Evolutionary conservation across 352 stramenopile species (phyloP).

Genomic region (Thalassiosira allenii): DNA sequence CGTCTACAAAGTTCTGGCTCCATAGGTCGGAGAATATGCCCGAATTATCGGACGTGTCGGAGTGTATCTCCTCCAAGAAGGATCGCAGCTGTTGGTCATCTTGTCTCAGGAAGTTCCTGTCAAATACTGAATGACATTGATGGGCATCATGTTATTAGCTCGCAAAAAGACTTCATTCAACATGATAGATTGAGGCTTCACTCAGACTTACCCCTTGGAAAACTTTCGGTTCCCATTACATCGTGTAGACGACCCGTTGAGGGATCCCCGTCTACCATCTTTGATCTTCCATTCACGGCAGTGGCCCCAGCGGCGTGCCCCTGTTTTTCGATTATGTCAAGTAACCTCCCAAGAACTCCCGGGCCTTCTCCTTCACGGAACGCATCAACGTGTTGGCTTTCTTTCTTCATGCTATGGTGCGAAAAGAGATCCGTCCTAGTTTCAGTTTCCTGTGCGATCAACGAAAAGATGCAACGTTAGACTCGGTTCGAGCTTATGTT

Average conservation of each 20-base stretch:
- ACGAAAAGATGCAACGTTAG: too few relatives aligned
- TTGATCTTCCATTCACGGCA: conserved; percentile 5
- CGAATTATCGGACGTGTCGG: conserved; percentile 8
- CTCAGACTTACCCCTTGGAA: too few relatives aligned
- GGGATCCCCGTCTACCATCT: conserved; percentile 24
- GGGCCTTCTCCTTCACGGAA: conserved; percentile 18
- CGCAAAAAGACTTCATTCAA: too few relatives aligned
- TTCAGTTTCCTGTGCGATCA: too few relatives aligned
- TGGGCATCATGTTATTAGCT: too few relatives aligned
- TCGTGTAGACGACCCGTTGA: conserved; percentile 28
- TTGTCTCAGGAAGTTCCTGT: conserved; percentile 11
- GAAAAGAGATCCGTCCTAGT: conserved; percentile 45
- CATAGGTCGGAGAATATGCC: conserved; percentile 49
- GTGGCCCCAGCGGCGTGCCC: conserved; percentile 5
- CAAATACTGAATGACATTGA: too few relatives aligned
- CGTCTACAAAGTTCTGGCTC: conserved; percentile 27
- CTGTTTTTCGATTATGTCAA: conserved; percentile 22
- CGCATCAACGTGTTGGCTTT: conserved; percentile 29
- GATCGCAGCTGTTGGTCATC: not conserved
- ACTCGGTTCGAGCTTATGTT: too few relatives aligned
- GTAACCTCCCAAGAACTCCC: conserved; percentile 21
- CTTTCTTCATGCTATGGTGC: conserved; percentile 24
- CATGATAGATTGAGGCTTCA: too few relatives aligned
- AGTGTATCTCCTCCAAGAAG: conserved; percentile 24
- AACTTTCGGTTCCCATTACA: not conserved